Percentiles rank a stretch among this genome's conserved stretches.
Conservation (phyloP, 2,329 filamentous ascomycete species). For the Monilinia fructicola region DNA sequence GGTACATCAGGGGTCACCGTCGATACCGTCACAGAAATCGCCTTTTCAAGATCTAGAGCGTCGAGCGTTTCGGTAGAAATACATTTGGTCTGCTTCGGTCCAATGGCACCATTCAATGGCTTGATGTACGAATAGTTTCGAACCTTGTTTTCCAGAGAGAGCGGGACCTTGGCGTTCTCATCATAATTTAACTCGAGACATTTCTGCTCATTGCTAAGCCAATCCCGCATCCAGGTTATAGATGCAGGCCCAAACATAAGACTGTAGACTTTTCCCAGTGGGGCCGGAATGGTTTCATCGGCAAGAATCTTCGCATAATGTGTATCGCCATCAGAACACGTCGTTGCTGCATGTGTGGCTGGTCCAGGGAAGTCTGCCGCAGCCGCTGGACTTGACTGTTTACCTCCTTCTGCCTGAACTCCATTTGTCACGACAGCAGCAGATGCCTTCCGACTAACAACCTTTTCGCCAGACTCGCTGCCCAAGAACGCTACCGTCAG, state of each 20-base stretch:
- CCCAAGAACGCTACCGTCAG: constrained; percentile 46
- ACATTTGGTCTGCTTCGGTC: constrained; percentile 92
- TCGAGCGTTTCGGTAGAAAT: constrained; percentile 85
- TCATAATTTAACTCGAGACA: constrained; percentile 84
- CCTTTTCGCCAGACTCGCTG: constrained; percentile 61
- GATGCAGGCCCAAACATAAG: constrained; percentile 83
- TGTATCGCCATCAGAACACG: constrained; percentile 73
- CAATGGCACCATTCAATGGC: constrained; percentile 78
- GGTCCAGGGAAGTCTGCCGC: constrained; percentile 78
- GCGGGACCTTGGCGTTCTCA: constrained; percentile 57
- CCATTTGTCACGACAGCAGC: constrained; percentile 51
- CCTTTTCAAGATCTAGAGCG: constrained; percentile 79
- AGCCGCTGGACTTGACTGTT: constrained; percentile 48
- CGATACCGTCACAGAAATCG: constrained; percentile 75
- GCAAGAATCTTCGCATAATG: constrained; percentile 85
- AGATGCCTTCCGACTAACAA: constrained; percentile 70
- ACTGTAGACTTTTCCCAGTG: constrained; percentile 87
- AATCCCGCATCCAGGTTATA: constrained; percentile 79
- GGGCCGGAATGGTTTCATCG: constrained; percentile 83
- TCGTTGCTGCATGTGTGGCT: constrained; percentile 76
- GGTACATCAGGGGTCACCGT: constrained; percentile 95
- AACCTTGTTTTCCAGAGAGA: constrained; percentile 71
- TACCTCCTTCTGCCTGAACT: constrained; percentile 49
- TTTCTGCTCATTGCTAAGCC: constrained; percentile 83
- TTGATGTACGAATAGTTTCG: constrained; percentile 88